Base-by-base conservation (phyloP, 179 eudicot species). In the Camellia oleifera region DNA sequence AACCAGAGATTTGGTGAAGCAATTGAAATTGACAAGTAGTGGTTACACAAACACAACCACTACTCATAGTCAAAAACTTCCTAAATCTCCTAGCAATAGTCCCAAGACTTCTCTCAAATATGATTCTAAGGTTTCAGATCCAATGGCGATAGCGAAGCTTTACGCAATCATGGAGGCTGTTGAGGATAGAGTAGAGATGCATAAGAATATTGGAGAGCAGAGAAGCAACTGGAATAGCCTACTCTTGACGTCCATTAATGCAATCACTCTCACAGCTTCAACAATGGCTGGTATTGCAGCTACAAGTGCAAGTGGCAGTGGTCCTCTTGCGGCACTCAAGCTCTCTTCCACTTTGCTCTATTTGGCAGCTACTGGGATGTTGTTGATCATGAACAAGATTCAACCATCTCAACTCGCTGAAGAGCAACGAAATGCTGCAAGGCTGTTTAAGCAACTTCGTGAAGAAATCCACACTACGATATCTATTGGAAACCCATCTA, bases 371-470 rank as follows among this genome's bases (percentile, higher is more conserved):
- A 84, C 84, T 4, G 89, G 89, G 66, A 77, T 87, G 78, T 66
- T 82, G 60, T 14, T 66, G 45, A 77, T 87, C 14, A 69, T 87
- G 87, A 84, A 87, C 77, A 84, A 82, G 69, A 78, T 86, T 60
- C 89, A 86, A 72, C 89, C 89, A 0, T 86, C 89, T 20, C 89
- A 86, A 44, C 83, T 86, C 4, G 87, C 72, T 0, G 90, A 88
- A 74, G 90, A 86, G 66, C 90, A 88, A 69, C 52, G 91, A 23
- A 86, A 84, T 11, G 91, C 89, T 1, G 14, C 82, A 4, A 82
- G 91, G 50, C 66, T 86, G 64, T 86, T 88, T 40, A 78, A 84
- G 78, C 83, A 84, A 48, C 77, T 88, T 8, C 67, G 79, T 6
- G 48, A 67, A 5, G 83, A 88, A 56, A 82, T 88, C 10, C 48